Percentiles rank a stretch among this genome's conserved stretches.
phyloP scores from a whole-genome alignment of 495 filamentous ascomycete species.

The Neurospora sp. region DNA sequence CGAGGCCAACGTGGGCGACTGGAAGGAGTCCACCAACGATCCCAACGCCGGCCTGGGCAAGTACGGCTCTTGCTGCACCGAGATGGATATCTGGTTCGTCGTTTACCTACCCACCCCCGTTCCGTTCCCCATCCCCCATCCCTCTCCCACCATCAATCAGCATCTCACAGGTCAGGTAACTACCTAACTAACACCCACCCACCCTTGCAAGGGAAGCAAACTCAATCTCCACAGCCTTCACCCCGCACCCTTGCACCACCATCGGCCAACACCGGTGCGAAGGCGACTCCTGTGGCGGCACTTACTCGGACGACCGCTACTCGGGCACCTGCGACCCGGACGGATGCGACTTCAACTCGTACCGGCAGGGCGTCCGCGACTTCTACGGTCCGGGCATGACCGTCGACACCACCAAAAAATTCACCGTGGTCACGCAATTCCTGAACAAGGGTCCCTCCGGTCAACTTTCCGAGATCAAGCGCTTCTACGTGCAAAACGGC shows the following conservation, averaged over 20 bases:
- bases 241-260: constrained; percentile 56
- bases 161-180: too few relatives aligned
- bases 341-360: constrained; percentile 67
- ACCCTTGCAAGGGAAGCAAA: constrained; percentile 30
- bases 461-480: constrained; percentile 48
- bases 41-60: constrained; percentile 45
- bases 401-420: constrained; percentile 50
- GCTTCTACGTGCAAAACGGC: constrained; percentile 60
- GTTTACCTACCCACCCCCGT: neutral
- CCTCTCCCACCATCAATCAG: neutral
- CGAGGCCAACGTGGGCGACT: constrained; percentile 47
- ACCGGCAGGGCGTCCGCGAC: constrained; percentile 46
- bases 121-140: neutral
- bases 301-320: constrained; percentile 36
- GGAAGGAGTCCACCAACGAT: constrained; percentile 47
- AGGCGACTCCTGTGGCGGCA: constrained; percentile 34
- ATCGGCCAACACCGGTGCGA: constrained; percentile 46
- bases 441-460: constrained; percentile 32
- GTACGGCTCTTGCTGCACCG: constrained; percentile 57
- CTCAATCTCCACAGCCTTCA: constrained; percentile 17
- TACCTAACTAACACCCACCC: neutral
- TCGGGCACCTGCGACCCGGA: constrained; percentile 57
- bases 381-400: constrained; percentile 49
- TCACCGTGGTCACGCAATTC: constrained; percentile 69
- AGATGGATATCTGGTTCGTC: constrained; percentile 52